Evolutionary conservation across 108 stramenopile genomes (phyloP).

Genomic region (Cylindrotheca fusiformis): DNA sequence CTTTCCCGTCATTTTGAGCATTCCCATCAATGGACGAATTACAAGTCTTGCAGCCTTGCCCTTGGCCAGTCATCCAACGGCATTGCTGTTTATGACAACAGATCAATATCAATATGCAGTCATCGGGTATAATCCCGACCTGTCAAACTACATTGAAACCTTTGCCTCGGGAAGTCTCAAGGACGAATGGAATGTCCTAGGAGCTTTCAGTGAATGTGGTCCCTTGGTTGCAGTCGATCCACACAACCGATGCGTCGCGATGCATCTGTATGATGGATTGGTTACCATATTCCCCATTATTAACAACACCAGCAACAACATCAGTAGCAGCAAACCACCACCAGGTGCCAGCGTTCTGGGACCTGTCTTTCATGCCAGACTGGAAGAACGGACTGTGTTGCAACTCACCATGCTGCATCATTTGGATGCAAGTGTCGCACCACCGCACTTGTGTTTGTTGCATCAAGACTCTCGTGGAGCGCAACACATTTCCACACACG

Average conservation of each 20-base stretch:
- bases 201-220: conserved; percentile 48
- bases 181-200: conserved; percentile 39
- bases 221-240: conserved; percentile 69
- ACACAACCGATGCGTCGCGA: conserved; percentile 54
- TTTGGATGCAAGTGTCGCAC: conserved; percentile 22
- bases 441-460: conserved; percentile 70
- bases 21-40: conserved; percentile 76
- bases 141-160: conserved; percentile 30
- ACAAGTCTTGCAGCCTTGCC: conserved; percentile 44
- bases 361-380: conserved; percentile 61
- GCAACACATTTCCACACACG: conserved; percentile 71
- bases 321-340: background rate
- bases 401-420: conserved; percentile 58
- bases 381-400: conserved; percentile 71
- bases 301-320: background rate
- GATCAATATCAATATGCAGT: conserved; percentile 70
- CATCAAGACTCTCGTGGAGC: conserved; percentile 71
- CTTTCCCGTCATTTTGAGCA: conserved; percentile 58
- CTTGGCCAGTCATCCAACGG: conserved; percentile 23
- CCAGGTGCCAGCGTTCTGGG: conserved; percentile 29
- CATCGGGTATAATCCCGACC: conserved; percentile 43
- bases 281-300: conserved; percentile 64
- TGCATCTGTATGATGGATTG: conserved; percentile 76
- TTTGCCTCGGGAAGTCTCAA: conserved; percentile 52
- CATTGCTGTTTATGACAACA: conserved; percentile 71